Conservation (phyloP, 352 stramenopile genomes). For the Phytophthora lateralis region DNA sequence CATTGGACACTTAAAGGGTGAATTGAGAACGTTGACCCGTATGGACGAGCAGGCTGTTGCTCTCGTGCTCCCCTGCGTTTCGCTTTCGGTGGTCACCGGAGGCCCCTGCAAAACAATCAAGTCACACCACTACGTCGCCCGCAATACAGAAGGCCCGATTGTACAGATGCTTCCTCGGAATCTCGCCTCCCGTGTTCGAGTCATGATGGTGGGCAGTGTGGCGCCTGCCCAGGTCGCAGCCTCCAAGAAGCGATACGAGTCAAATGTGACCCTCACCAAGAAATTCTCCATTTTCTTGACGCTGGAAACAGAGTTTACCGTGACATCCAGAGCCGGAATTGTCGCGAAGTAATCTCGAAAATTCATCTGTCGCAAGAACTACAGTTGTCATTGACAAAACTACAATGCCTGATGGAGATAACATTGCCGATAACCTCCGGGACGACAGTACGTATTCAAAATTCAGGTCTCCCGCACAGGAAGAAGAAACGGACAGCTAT, state of each 20-base stretch:
- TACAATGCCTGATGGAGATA: background rate
- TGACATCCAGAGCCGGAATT: background rate
- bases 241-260: constrained; percentile 8
- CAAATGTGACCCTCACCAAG: background rate
- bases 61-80: constrained; percentile 3
- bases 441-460: constrained; percentile 14
- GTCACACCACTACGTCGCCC: constrained; percentile 17
- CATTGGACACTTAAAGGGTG: background rate
- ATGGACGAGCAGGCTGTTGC: background rate
- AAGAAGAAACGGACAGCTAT: background rate
- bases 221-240: background rate
- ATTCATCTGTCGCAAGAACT: background rate
- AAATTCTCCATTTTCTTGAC: background rate
- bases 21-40: background rate
- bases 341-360: background rate
- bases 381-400: constrained; percentile 3
- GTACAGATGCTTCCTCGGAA: constrained; percentile 9
- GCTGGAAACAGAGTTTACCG: background rate
- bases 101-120: constrained; percentile 6
- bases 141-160: constrained; percentile 17
- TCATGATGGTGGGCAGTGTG: constrained; percentile 11
- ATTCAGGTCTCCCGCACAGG: background rate
- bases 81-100: constrained; percentile 5
- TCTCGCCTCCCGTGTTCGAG: background rate
- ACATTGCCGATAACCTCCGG: background rate